Base-by-base conservation (phyloP, 768 basidiomycete species). In the Xerocomellus intermedius region DNA sequence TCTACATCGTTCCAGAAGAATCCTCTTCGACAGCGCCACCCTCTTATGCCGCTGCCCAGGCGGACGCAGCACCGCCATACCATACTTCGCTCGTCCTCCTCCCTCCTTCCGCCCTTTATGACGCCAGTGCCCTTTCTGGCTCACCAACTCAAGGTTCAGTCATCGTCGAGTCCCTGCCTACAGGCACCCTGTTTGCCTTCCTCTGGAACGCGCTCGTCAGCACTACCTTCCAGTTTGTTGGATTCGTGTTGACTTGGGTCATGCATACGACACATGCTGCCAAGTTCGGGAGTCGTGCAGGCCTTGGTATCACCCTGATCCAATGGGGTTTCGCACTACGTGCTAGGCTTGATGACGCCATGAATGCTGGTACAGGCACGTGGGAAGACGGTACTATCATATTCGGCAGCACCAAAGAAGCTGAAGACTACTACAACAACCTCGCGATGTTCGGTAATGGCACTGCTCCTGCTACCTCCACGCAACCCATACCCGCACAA, bases 71-170 rank as follows among this genome's bases (percentile, higher is more conserved):
- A 8, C 97, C 97, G 5, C 91, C 94, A 1, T 99, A 99, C 73
- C 98, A 94, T 85, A 96, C 98, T 62, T 97, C 93, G 2, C 95
- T 93, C 3, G 84, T 98, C n/a, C 91, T 98, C 68, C 86, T 95
- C 8, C 94, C 95, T 9, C 61, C 70, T 4, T 57, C 60, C 10
- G 41, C 52, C 12, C 35, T 59, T 17, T 67, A 62, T 16, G 60
- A 68, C 19, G 24, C 64, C 35, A 85, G 82, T 58, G 71, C 83
- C 16, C 75, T 85, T 16, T 69, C 82, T 28, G 61, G 66, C 33
- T 30, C 63, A 24, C 59, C 58, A 47, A 56, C 61, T 6, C 69
- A 69, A 42, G 87, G 93, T 36, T 87, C 94, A 62, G 85, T 97
- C 74, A 83, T 96, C 63, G 86, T 98, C 66, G 96, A 98, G 62